These are phyloP conservation scores for Microbotryomycetes sp. DNA, from an alignment of 1,284 basidiomycete genomes.

Conservation along the genomic window DNA sequence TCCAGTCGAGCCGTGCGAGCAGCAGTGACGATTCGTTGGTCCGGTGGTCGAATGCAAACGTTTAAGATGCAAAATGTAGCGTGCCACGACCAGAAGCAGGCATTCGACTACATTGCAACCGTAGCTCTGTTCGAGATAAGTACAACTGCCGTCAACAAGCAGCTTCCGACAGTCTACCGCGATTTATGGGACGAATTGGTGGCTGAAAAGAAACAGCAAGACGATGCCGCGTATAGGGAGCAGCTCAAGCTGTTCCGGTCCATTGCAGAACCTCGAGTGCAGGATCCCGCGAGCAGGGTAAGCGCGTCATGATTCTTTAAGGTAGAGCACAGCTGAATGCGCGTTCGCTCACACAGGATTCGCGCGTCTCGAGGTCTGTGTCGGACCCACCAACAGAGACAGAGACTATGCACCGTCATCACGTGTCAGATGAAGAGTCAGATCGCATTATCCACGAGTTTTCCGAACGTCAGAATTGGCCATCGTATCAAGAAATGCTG, in stretches of 20 bases:
- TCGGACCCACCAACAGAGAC: background rate
- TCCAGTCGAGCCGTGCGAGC: conserved; percentile 63
- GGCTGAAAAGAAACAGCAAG: conserved; percentile 52
- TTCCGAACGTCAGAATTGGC: conserved; percentile 52
- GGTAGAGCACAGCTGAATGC: background rate
- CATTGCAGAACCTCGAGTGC: conserved; percentile 48
- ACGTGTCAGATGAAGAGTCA: conserved; percentile 15
- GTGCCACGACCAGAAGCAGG: conserved; percentile 68
- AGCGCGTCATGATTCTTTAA: conserved; percentile 21
- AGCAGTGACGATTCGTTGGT: conserved; percentile 64
- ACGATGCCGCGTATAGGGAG: conserved; percentile 59
- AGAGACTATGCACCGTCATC: background rate
- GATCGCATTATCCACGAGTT: conserved; percentile 53
- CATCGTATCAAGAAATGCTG: conserved; percentile 78
- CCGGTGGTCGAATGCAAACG: conserved; percentile 51
- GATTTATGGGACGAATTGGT: conserved; percentile 94
- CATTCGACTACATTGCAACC: conserved; percentile 84
- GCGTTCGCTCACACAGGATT: conserved; percentile 2
- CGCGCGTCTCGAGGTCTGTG: background rate
- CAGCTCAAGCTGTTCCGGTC: conserved; percentile 48
- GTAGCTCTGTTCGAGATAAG: conserved; percentile 54
- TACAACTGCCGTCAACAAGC: conserved; percentile 39
- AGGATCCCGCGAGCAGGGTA: conserved; percentile 27
- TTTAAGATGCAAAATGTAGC: conserved; percentile 82
- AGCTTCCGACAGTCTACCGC: conserved; percentile 70